Base-by-base conservation (phyloP, 2,329 filamentous ascomycete species). In the Canariomyces notabilis region DNA sequence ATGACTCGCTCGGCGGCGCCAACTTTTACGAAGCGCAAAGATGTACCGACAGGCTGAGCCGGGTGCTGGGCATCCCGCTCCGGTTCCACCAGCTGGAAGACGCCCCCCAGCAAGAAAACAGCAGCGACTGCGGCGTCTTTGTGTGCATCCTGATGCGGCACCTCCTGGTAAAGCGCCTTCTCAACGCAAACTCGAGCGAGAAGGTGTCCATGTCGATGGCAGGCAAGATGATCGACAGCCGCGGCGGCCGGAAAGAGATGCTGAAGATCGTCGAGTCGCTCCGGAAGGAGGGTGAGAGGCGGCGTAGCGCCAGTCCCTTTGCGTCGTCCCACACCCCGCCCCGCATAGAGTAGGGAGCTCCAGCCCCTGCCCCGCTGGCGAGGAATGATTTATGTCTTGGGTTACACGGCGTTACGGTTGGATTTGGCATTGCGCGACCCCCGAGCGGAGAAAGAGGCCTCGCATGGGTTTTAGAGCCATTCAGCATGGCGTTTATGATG, bases 111-210 rank as follows among this genome's bases (percentile, higher is more conserved):
- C 93, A 98, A 65, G 85, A 90, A 57, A 97, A 97, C 57, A 82
- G 86, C 20, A 91, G 80, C 61, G 93, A 98, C 67, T 98, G 93
- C 58, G 93, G 93, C 15, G 88, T 98, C 1, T 97, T 90, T 64
- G 93, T 98, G 3, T 97, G 93, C 65, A 79, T 97, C 55, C 77
- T 91, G 52, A 98, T 98, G 90, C 82, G 89, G 39, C 87, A 96
- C 67, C 70, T 98, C n/a, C 76, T 98, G 15, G 74, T 96, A 41
- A 90, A 89, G 67, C 76, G 87, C 47, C 73, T 98, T 19, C 71
- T 98, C 48, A 80, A 77, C 55, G 89, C 87, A 7, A 85, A 89
- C 61, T 83, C 86, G 2, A 79, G 80, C 52, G 82, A 91, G 64
- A 95, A 95, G 69, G 85, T 97, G 11, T 90, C 83, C 52, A 97